Conservation (phyloP, 1,284 basidiomycete species). For the Malassezia cuniculi region DNA sequence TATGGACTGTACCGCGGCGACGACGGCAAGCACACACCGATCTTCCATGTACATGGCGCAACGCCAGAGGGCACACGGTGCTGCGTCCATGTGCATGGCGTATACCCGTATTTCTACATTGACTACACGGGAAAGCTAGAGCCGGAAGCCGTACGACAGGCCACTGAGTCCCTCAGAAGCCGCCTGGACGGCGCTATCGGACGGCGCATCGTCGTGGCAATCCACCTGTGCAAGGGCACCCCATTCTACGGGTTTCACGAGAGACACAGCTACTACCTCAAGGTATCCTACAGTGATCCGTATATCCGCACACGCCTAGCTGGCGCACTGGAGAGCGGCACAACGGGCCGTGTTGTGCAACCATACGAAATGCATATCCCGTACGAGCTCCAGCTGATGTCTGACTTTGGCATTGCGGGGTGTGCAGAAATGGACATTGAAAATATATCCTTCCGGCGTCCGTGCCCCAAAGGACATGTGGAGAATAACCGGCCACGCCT, state of each 20-base stretch:
- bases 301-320: constrained; percentile 27
- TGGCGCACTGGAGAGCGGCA: constrained; percentile 28
- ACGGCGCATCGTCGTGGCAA: constrained; percentile 40
- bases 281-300: constrained; percentile 61
- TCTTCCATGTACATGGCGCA: constrained; percentile 74
- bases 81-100: constrained; percentile 74
- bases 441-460: constrained; percentile 49
- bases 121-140: constrained; percentile 46
- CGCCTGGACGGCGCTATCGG: constrained; percentile 54
- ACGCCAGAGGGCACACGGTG: constrained; percentile 65
- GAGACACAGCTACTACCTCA: constrained; percentile 74
- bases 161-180: constrained; percentile 56
- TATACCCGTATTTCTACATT: constrained; percentile 52
- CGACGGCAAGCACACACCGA: too few relatives aligned
- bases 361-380: constrained; percentile 68
- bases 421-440: constrained; percentile 70
- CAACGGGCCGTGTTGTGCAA: constrained; percentile 43
- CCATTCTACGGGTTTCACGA: constrained; percentile 91
- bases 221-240: constrained; percentile 80
- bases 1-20: too few relatives aligned
- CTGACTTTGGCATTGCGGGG: constrained; percentile 87
- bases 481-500: too few relatives aligned
- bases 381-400: constrained; percentile 81
- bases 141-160: constrained; percentile 54
- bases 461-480: constrained; percentile 46